phyloP scores from a whole-genome alignment of 768 basidiomycete genomes.

The Daedalea quercina region DNA sequence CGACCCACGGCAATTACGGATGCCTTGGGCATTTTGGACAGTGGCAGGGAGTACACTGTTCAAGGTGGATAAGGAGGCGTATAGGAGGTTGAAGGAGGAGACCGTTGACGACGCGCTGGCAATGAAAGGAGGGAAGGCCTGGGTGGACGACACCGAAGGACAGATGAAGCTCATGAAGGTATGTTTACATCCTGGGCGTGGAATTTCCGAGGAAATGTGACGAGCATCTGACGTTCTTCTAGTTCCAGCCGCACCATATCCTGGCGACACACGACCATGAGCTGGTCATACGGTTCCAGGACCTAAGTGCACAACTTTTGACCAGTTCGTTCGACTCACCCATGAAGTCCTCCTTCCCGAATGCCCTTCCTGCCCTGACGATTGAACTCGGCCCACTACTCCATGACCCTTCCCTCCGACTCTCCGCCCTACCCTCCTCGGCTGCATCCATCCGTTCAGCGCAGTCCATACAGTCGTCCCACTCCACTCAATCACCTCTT shows the following conservation, averaged over 20 bases:
- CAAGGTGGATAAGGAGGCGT: slow-evolving; percentile 39
- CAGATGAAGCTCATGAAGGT: slow-evolving; percentile 53
- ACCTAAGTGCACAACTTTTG: slow-evolving; percentile 66
- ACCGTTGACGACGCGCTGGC: slow-evolving; percentile 23
- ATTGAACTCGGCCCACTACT: slow-evolving; percentile 52
- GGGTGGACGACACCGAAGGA: slow-evolving; percentile 45
- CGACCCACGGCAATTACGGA: slow-evolving; percentile 29
- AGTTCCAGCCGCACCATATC: slow-evolving; percentile 61
- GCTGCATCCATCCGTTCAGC: slow-evolving; percentile 11
- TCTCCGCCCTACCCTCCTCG: background rate
- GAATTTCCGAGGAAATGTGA: too few species aligned
- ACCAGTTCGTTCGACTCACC: slow-evolving; percentile 38
- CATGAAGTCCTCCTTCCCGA: slow-evolving; percentile 57
- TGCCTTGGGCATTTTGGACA: slow-evolving; percentile 34
- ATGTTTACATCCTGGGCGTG: slow-evolving; percentile 9
- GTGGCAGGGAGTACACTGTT: slow-evolving; percentile 39
- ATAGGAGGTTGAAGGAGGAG: slow-evolving; percentile 32
- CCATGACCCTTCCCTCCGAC: slow-evolving; percentile 32
- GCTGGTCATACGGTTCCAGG: slow-evolving; percentile 63
- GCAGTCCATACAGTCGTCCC: slow-evolving; percentile 6
- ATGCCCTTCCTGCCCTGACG: slow-evolving; percentile 51
- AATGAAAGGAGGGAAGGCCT: slow-evolving; percentile 45
- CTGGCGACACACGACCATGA: slow-evolving; percentile 60
- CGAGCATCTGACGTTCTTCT: background rate
- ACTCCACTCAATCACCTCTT: slow-evolving; percentile 7